Evolutionary conservation across 2,329 filamentous ascomycete genomes (phyloP).

Genomic region (Acarospora socialis): DNA sequence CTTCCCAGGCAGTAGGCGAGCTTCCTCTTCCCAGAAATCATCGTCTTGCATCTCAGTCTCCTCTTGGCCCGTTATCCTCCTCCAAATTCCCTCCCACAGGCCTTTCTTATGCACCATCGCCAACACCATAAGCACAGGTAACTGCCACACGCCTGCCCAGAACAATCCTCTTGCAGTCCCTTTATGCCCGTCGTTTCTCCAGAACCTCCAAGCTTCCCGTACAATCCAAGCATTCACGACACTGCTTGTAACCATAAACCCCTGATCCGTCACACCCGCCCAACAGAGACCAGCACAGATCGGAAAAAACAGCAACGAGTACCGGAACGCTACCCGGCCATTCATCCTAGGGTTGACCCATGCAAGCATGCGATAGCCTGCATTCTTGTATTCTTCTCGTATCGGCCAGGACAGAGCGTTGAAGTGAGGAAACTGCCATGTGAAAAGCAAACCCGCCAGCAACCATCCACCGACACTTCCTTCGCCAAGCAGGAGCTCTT

Average conservation of each 20-base stretch:
- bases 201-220: conserved; percentile 68
- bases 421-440: conserved; percentile 98
- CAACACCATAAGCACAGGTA: conserved; percentile 77
- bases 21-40: conserved; percentile 25
- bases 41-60: no score
- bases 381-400: conserved; percentile 68
- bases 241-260: conserved; percentile 66
- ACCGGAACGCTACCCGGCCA: conserved; percentile 72
- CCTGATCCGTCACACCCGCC: conserved; percentile 68
- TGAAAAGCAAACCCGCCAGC: conserved; percentile 67
- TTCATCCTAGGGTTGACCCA: conserved; percentile 83
- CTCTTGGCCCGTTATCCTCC: conserved; percentile 45
- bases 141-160: conserved; percentile 95
- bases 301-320: conserved; percentile 73
- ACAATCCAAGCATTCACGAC: conserved; percentile 78
- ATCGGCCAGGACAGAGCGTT: conserved; percentile 86
- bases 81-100: conserved; percentile 73
- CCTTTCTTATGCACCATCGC: conserved; percentile 90
- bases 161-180: conserved; percentile 76
- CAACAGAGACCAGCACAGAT: conserved; percentile 70
- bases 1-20: no score
- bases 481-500: conserved; percentile 61
- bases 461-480: conserved; percentile 71
- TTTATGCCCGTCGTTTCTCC: conserved; percentile 59
- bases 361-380: conserved; percentile 57